Percentiles rank a stretch among this genome's conserved stretches.
These are phyloP conservation scores for Rubia yunnanensis DNA, from an alignment of 257 asterid genomes.

Conservation along the genomic window DNA sequence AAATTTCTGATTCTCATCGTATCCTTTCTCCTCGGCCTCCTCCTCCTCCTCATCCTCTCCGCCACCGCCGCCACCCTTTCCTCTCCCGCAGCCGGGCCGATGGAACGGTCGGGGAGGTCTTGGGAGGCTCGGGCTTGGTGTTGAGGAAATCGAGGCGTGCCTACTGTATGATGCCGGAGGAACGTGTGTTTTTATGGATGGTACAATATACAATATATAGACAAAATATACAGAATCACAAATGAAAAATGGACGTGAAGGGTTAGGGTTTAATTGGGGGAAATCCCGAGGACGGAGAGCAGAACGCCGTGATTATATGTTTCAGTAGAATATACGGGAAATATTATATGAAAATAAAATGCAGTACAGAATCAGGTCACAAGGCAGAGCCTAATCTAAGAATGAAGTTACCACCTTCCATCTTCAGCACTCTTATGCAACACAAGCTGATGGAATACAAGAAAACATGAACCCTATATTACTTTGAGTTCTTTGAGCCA, in stretches of 20 bases:
- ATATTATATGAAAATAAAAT: too few relatives aligned
- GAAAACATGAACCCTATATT: slow-evolving; percentile 22
- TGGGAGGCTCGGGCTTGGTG: slow-evolving; percentile 75
- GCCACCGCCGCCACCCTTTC: slow-evolving; percentile 31
- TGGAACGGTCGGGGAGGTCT: slow-evolving; percentile 63
- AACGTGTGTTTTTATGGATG: slow-evolving; percentile 9
- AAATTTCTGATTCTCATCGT: slow-evolving; percentile 86
- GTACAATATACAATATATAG: too few relatives aligned
- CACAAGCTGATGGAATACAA: neutral
- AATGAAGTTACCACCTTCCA: neutral
- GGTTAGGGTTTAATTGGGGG: slow-evolving; percentile 45
- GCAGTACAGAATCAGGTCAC: neutral
- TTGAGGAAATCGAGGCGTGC: slow-evolving; percentile 46
- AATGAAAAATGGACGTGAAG: slow-evolving; percentile 46
- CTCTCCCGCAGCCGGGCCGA: slow-evolving; percentile 54
- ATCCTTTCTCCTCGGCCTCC: slow-evolving; percentile 68
- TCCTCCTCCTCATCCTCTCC: slow-evolving; percentile 83
- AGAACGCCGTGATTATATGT: slow-evolving; percentile 1
- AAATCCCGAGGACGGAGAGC: slow-evolving; percentile 42
- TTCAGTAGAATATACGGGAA: too few relatives aligned
- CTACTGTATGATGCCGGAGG: slow-evolving; percentile 61
- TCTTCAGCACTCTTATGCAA: neutral
- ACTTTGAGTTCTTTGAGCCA: slow-evolving; percentile 88
- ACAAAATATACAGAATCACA: too few relatives aligned
- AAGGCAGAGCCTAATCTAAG: neutral